Conservation (phyloP, 164 flowering plant species). For the Vitis amurensis region DNA sequence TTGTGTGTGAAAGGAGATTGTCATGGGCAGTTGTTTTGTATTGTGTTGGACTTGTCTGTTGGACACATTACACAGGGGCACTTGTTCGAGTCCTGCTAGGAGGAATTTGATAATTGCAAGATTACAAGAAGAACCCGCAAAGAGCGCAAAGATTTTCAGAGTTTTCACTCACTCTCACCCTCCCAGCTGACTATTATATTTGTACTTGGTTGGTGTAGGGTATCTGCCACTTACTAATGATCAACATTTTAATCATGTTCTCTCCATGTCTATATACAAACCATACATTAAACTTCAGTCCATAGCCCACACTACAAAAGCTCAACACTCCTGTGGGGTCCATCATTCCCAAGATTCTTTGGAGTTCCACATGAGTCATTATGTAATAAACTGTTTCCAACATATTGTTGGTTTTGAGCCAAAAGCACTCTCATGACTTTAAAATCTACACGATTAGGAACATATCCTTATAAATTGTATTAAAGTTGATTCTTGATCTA, state of each 20-base stretch:
- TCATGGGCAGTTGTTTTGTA: slow-evolving; percentile 34
- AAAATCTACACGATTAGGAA: too few species aligned
- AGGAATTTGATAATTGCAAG: slow-evolving; percentile 41
- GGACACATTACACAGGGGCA: slow-evolving; percentile 25
- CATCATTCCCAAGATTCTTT: too few species aligned
- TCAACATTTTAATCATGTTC: slow-evolving; percentile 6
- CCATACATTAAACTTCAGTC: background rate
- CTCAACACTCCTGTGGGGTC: too few species aligned
- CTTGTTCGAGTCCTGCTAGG: slow-evolving; percentile 10
- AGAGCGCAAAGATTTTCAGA: slow-evolving; percentile 10
- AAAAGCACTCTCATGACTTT: too few species aligned
- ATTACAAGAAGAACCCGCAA: slow-evolving; percentile 36
- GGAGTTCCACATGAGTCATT: too few species aligned
- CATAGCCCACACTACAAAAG: too few species aligned
- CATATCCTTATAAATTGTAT: too few species aligned
- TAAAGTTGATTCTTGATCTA: too few species aligned
- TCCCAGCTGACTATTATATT: slow-evolving; percentile 17
- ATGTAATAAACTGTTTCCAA: too few species aligned
- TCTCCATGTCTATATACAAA: background rate
- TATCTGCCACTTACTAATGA: slow-evolving; percentile 18
- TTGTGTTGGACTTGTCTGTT: slow-evolving; percentile 45
- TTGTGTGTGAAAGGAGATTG: background rate
- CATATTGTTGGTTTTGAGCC: too few species aligned
- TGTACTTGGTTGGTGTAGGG: slow-evolving; percentile 22
- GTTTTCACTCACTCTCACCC: slow-evolving; percentile 15